Base-by-base conservation (phyloP, 768 basidiomycete genomes). In the Cystobasidium onofrii region DNA sequence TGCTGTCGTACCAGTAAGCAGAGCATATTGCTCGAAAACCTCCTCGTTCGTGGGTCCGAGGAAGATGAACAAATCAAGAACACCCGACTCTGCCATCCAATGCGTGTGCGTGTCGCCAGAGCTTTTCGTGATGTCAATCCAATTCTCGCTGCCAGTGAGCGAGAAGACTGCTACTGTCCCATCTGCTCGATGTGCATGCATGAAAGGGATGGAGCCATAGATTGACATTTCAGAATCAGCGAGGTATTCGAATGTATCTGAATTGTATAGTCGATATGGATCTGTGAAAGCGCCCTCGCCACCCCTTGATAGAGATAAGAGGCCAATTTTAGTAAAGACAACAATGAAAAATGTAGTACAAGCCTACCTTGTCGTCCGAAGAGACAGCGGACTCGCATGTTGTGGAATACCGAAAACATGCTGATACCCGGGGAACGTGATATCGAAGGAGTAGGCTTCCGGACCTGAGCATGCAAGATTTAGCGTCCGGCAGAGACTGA, bases 11-110 rank as follows among this genome's bases (percentile, higher is more conserved):
- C 96, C 96, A 0, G 94, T 96, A 67, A 98, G 85, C 23, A 83
- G 82, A 0, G 91, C 85, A 80, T 95, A 97, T 80, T 97, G 92
- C 57, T 84, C 85, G 81, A 97, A 93, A 36, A 97, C 84, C 1
- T 90, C 88, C 9, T 85, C 83, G 12, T 92, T 88, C 0, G 88
- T 88, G 0, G 95, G 93, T 6, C 96, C 96, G 1, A 96, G 92
- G 70, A 97, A 86, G 77, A 99, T 84, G 83, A 98, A 91, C 12
- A 96, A 81, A 81, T 99, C 95, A 65, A 99, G 85, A 75, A 98
- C 93, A 54, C 96, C 96, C 1, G 92, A 92, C 81, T 99, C 96
- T 7, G 94, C 92, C 75, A 97, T 88, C 96, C 95, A 99, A 80
- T 98, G 96, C 0, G 95, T 93, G 76, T 89, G 85, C 0, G 90